phyloP scores from a whole-genome alignment of 139 green algal species.

The Volvox africanus region DNA sequence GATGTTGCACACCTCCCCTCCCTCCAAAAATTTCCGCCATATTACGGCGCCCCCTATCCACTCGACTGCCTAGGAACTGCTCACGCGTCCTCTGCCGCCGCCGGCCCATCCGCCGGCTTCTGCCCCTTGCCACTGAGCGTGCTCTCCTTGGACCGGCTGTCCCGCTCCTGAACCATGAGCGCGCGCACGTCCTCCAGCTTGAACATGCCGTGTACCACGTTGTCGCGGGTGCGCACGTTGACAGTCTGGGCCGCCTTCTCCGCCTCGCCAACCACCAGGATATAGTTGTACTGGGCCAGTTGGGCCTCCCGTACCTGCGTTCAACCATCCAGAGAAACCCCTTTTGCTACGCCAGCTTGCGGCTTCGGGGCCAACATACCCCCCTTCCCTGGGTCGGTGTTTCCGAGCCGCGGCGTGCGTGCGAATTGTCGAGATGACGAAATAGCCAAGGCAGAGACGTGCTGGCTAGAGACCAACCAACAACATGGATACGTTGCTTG shows the following conservation, averaged over 20 bases:
- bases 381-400: no score
- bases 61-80: background rate
- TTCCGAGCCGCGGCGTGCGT: no score
- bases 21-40: no score
- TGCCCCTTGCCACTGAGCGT: slow-evolving; percentile 47
- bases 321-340: background rate
- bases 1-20: no score
- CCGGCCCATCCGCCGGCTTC: slow-evolving; percentile 39
- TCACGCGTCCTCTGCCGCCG: slow-evolving; percentile 6
- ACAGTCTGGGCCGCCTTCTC: slow-evolving; percentile 81
- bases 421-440: no score
- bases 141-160: slow-evolving; percentile 6
- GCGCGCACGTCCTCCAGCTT: slow-evolving; percentile 27
- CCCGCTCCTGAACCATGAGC: slow-evolving; percentile 41
- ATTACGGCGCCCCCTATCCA: no score
- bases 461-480: no score
- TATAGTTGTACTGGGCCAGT: slow-evolving; percentile 98
- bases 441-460: no score
- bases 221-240: slow-evolving; percentile 96
- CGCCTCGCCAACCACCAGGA: slow-evolving; percentile 92
- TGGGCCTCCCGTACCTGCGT: slow-evolving; percentile 89
- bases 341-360: no score
- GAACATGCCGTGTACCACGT: slow-evolving; percentile 81
- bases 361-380: no score
- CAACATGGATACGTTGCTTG: no score